Conservation (phyloP, 164 flowering plant genomes). For the Malania oleifera region DNA sequence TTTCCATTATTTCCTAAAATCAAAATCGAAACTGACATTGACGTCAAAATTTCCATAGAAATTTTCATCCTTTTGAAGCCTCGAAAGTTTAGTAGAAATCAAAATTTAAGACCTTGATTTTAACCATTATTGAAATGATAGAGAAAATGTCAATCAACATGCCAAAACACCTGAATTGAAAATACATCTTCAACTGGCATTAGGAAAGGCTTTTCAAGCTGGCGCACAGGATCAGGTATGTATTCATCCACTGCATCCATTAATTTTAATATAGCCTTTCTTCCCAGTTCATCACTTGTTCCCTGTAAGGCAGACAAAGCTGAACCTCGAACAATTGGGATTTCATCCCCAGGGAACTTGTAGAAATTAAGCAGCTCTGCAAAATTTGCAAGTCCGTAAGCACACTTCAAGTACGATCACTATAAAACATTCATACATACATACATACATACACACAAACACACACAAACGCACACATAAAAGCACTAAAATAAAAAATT, state of each 20-base stretch:
- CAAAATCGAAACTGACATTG: no score
- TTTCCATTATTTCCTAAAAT: no score
- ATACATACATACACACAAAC: no score
- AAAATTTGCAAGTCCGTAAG: conserved; percentile 10
- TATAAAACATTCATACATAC: no score
- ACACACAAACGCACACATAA: no score
- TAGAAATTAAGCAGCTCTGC: conserved; percentile 92
- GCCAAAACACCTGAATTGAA: conserved; percentile 99
- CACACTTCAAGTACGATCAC: no score
- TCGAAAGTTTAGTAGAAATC: no score
- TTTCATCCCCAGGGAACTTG: conserved; percentile 98
- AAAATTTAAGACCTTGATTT: no score
- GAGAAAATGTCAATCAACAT: no score
- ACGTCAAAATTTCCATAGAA: no score
- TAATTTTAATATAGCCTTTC: conserved; percentile 70
- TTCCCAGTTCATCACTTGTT: conserved; percentile 87
- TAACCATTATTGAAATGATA: no score
- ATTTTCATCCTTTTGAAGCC: no score
- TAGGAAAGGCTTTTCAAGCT: conserved; percentile 90
- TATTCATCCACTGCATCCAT: conserved; percentile 97
- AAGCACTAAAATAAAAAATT: neutral
- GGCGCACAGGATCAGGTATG: conserved; percentile 93
- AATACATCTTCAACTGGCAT: conserved; percentile 99
- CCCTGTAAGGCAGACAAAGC: conserved; percentile 90
- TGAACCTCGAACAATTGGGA: conserved; percentile 87